Evolutionary conservation across 2,329 filamentous ascomycete genomes (phyloP), one percentile per base, ranked within the genome.

Genomic region (Sphaerulina vaccinii): DNA sequence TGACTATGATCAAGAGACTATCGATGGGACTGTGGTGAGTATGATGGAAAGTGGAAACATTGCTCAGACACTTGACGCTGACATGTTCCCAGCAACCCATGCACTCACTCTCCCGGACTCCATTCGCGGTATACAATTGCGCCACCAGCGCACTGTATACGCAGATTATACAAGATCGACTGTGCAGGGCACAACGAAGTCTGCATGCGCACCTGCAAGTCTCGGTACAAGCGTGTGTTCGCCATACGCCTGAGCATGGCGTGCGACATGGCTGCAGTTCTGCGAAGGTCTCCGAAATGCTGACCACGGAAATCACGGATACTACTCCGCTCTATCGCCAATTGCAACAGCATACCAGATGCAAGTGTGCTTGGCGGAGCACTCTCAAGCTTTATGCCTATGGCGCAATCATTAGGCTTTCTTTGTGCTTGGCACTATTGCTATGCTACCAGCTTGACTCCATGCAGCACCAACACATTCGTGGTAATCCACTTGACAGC

Each of bases 351-450:
- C 10, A 48, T 15, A 38, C 23, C 19, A 38, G 24, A 32, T 18
- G 43, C 19, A 38, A 36, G 33, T 18, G 43, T 38, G 43, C 43
- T 46, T 11, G 21, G 35, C 18, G 36, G 38, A 36, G 35, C 23
- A 23, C 27, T 48, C 40, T 48, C 36, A n/a, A n/a, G n/a, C n/a
- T n/a, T n/a, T n/a, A n/a, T n/a, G 38, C 45, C 21, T 48, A 48
- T 48, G 45, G 45, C 45, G 45, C 45, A 24, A 48, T 39, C 21
- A 39, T 39, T 48, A 48, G 37, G 45, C 35, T 48, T 48, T 48
- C 45, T 36, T 40, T 48, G 45, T 48, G 45, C 45, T 48, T 48
- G 45, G 45, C 44, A 48, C 44, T 48, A 48, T 16, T 7, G 22
- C 21, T 21, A 37, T 37, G 15, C 23, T 22, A 1, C 24, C 15